Conservation (phyloP, 1,284 basidiomycete genomes). For the Rhodotorula sp. region DNA sequence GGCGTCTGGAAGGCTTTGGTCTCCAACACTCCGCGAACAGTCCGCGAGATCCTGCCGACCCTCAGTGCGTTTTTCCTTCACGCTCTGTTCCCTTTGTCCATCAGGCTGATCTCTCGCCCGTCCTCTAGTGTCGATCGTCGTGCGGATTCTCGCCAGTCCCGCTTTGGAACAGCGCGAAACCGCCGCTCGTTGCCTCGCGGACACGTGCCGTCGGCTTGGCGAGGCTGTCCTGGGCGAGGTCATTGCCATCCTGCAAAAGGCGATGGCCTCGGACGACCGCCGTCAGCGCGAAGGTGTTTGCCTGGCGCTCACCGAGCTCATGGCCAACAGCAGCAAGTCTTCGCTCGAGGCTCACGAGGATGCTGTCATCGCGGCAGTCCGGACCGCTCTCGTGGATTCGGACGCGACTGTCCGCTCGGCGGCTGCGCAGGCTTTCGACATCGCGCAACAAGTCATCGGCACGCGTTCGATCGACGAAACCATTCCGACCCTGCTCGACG, state of each 20-base stretch:
- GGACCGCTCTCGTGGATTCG: conserved; percentile 80
- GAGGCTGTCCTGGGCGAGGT: conserved; percentile 83
- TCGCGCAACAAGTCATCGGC: conserved; percentile 84
- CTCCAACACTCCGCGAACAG: conserved; percentile 64
- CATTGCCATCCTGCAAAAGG: conserved; percentile 42
- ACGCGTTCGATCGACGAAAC: conserved; percentile 92
- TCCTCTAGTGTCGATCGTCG: conserved; percentile 48
- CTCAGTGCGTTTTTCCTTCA: conserved; percentile 60
- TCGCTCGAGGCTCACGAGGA: conserved; percentile 89
- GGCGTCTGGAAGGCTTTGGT: conserved; percentile 99
- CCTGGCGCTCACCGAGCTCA: conserved; percentile 79
- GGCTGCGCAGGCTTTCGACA: conserved; percentile 90
- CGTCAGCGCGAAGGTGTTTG: conserved; percentile 85
- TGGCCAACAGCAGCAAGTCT: conserved; percentile 80
- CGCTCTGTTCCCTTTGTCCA: not conserved
- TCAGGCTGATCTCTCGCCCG: not conserved
- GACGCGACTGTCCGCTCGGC: conserved; percentile 83
- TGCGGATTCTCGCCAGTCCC: conserved; percentile 75
- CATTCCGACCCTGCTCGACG: conserved; percentile 89
- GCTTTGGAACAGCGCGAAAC: conserved; percentile 91
- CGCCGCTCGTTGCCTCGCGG: conserved; percentile 77
- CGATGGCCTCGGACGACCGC: conserved; percentile 62
- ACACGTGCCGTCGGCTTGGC: conserved; percentile 93
- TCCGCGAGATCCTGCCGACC: conserved; percentile 89
- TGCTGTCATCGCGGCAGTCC: conserved; percentile 81